These are phyloP conservation scores for Odonthalia washingtoniensis DNA, from an alignment of 31 red algal species.

Conservation along the genomic window DNA sequence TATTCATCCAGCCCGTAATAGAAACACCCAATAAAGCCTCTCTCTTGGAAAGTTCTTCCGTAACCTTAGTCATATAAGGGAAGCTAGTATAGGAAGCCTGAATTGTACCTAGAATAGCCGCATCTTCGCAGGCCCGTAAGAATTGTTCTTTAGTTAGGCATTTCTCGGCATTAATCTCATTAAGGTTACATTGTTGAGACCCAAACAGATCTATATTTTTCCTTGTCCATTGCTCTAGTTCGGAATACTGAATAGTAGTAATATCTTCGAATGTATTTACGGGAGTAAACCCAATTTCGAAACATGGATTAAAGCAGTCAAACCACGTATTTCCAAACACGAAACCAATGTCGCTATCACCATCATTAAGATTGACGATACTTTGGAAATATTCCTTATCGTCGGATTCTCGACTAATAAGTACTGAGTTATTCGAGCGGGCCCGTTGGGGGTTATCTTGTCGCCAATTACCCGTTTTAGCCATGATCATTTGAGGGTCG, in stretches of 20 bases:
- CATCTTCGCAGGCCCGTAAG: constrained; percentile 2
- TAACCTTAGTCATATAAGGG: neutral
- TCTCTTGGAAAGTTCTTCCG: neutral
- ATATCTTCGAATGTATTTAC: too few relatives aligned
- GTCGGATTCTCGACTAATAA: neutral
- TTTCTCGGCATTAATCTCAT: neutral
- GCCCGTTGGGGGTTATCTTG: constrained; percentile 7
- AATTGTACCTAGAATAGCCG: constrained; percentile 25
- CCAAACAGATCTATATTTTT: neutral
- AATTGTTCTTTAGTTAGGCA: neutral
- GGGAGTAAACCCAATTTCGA: constrained; percentile 13
- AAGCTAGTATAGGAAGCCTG: constrained; percentile 9
- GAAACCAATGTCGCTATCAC: neutral
- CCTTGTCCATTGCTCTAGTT: neutral
- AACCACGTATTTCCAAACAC: neutral
- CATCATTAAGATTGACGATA: neutral
- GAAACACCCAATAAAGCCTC: constrained; percentile 12
- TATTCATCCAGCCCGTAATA: constrained; percentile 24
- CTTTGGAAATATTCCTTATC: neutral
- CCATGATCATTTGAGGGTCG: neutral
- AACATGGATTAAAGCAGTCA: constrained; percentile 4
- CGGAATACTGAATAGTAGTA: neutral
- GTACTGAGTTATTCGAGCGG: constrained; percentile 15
- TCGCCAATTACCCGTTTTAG: constrained; percentile 22
- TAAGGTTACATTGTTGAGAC: constrained; percentile 10